phyloP scores from a whole-genome alignment of 2,329 filamentous ascomycete species.

The Hirsutella minnesotensis region DNA sequence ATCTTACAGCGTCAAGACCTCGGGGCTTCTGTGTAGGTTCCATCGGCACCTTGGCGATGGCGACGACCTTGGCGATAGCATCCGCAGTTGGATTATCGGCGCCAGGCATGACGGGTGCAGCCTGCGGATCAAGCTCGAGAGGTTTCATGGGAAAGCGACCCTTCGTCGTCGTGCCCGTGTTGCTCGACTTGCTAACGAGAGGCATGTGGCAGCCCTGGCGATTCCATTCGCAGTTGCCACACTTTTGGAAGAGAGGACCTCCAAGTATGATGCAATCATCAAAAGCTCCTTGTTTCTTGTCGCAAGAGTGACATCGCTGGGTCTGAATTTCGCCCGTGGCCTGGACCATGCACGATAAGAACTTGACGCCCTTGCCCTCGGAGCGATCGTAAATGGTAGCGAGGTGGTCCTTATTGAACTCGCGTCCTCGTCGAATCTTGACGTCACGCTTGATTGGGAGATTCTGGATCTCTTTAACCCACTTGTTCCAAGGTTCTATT shows the following conservation, averaged over 20 bases:
- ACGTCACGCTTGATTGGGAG: conserved; percentile 26
- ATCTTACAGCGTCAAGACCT: not conserved
- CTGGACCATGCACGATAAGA: conserved; percentile 37
- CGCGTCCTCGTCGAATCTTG: conserved; percentile 28
- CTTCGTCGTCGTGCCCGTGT: not conserved
- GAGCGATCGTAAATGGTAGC: conserved; percentile 27
- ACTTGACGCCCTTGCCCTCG: conserved; percentile 31
- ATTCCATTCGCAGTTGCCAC: conserved; percentile 41
- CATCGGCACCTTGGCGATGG: conserved; percentile 1
- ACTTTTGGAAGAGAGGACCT: conserved; percentile 29
- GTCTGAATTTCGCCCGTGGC: conserved; percentile 31
- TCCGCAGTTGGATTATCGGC: conserved; percentile 2
- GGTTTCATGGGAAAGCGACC: not conserved
- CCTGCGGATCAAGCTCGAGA: not conserved
- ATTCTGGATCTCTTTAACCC: conserved; percentile 23
- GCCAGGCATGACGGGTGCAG: no score
- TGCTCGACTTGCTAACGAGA: conserved; percentile 1
- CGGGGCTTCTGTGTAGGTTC: not conserved
- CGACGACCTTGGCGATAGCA: conserved; percentile 1
- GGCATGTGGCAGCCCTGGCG: conserved; percentile 22
- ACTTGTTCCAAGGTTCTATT: conserved; percentile 27
- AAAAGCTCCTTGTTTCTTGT: conserved; percentile 30
- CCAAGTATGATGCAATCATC: conserved; percentile 31
- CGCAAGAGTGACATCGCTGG: conserved; percentile 28
- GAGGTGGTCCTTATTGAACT: conserved; percentile 26